Percentiles rank a stretch among this genome's conserved stretches.
These are phyloP conservation scores for Mortierella sp. DNA, from an alignment of 371 early-diverging fungal species.

Conservation along the genomic window DNA sequence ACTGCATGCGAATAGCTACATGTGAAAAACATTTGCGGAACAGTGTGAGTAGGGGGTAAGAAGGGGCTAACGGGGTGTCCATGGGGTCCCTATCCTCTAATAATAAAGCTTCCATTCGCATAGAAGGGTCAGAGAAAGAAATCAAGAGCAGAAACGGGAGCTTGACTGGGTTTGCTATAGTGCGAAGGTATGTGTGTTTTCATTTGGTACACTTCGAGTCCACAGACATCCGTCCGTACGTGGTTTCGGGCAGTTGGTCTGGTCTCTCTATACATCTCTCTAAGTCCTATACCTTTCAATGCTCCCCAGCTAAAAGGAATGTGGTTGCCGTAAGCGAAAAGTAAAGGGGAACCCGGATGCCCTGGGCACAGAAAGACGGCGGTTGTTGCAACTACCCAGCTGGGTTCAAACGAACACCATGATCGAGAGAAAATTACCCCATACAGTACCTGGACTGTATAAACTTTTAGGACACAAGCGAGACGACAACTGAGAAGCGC, in stretches of 20 bases:
- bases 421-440: not conserved
- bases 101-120: too few species aligned
- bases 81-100: too few species aligned
- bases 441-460: too few species aligned
- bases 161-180: too few species aligned
- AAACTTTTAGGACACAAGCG: not conserved
- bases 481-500: not conserved
- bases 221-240: not conserved
- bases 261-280: not conserved
- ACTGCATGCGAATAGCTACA: too few species aligned
- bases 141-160: too few species aligned
- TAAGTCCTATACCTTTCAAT: not conserved
- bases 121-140: too few species aligned
- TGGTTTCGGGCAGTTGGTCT: not conserved
- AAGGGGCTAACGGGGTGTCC: too few species aligned
- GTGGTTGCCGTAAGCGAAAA: not conserved
- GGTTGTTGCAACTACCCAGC: not conserved
- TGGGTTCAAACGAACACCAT: slow-evolving; percentile 1
- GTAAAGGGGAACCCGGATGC: not conserved
- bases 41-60: too few species aligned
- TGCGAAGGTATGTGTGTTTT: too few species aligned
- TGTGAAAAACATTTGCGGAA: too few species aligned
- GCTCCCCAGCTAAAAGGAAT: not conserved
- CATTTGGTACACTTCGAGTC: too few species aligned
- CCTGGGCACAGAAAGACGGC: not conserved